phyloP scores from a whole-genome alignment of 352 stramenopile species.

The Globisporangium barbulae region DNA sequence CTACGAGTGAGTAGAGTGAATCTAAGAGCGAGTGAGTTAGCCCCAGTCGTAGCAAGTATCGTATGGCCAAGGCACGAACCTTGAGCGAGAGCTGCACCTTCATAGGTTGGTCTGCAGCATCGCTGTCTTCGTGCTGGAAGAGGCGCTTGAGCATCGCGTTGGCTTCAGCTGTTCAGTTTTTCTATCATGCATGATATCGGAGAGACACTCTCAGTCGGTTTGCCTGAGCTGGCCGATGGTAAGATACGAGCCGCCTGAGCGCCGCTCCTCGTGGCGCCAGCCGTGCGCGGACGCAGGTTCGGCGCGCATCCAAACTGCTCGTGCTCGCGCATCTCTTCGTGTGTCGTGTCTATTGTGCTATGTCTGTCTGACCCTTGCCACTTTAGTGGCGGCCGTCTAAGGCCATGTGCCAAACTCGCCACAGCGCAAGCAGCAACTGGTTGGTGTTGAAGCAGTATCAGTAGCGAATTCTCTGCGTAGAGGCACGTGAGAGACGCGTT shows the following conservation, averaged over 20 bases:
- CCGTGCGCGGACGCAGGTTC: constrained; percentile 50
- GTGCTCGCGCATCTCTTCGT: constrained; percentile 31
- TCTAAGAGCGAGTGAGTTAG: neutral
- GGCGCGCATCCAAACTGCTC: constrained; percentile 44
- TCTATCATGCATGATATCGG: constrained; percentile 21
- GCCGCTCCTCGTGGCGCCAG: constrained; percentile 14
- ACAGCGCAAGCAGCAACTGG: too few species aligned
- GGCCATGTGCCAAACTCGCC: too few species aligned
- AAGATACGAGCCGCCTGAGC: neutral
- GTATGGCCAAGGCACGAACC: neutral
- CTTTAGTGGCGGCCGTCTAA: neutral
- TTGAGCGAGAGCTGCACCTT: constrained; percentile 23
- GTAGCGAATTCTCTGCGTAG: constrained; percentile 17
- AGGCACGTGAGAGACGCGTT: constrained; percentile 45
- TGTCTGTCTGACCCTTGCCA: neutral
- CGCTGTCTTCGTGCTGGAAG: constrained; percentile 15
- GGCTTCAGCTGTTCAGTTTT: constrained; percentile 47
- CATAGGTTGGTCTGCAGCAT: constrained; percentile 7
- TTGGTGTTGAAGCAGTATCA: too few species aligned
- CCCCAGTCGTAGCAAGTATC: too few species aligned
- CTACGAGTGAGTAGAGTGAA: constrained; percentile 12
- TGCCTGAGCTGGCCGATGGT: neutral
- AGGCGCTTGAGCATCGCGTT: constrained; percentile 26
- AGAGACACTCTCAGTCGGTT: neutral
- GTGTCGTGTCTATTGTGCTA: neutral